Base-by-base conservation (phyloP, 2,329 filamentous ascomycete species). In the Phialophora expanda region DNA sequence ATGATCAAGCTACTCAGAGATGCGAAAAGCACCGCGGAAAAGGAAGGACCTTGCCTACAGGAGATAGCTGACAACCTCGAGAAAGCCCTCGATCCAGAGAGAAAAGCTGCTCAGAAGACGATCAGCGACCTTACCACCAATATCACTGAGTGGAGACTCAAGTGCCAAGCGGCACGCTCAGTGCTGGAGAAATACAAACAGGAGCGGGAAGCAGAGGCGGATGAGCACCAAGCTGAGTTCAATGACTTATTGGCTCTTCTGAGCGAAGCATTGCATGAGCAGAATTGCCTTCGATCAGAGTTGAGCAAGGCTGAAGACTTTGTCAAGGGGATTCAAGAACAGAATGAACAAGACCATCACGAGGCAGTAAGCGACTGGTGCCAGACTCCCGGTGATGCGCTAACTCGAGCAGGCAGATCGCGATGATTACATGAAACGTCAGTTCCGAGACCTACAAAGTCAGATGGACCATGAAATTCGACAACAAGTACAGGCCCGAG, bases 141-240 rank as follows among this genome's bases (percentile, higher is more conserved):
- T 7, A n/a, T 56, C 20, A 51, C 50, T 9, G n/a, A 61, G 5
- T 55, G 63, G 7, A 32, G 32, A 7, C 62, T 44, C 22, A 67
- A 65, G 26, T 65, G 46, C 44, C 57, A 67, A 32, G 38, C 46
- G 14, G 66, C 53, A 22, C 44, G 50, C n/a, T 56, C 61, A 26
- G 44, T 64, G 24, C 58, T 65, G 20, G 54, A 51, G 22, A 60
- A 50, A 58, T 57, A 50, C 62, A 59, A n/a, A 12, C 26, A 34
- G 17, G 53, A 55, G 4, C 28, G 24, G 28, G 17, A 55, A 17
- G 53, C 53, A 2, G 53, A 55, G 26, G 9, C 9, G 17, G 44
- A 54, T 14, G 61, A 64, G 34, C 20, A 9, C 17, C 38, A 55
- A 17, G 55, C 30, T 7, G 38, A 55, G 28, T 34, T 57, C 34